Percentiles rank a stretch among this genome's conserved stretches.
Evolutionary conservation across 768 basidiomycete genomes (phyloP).

Genomic region (Russula brevipes): DNA sequence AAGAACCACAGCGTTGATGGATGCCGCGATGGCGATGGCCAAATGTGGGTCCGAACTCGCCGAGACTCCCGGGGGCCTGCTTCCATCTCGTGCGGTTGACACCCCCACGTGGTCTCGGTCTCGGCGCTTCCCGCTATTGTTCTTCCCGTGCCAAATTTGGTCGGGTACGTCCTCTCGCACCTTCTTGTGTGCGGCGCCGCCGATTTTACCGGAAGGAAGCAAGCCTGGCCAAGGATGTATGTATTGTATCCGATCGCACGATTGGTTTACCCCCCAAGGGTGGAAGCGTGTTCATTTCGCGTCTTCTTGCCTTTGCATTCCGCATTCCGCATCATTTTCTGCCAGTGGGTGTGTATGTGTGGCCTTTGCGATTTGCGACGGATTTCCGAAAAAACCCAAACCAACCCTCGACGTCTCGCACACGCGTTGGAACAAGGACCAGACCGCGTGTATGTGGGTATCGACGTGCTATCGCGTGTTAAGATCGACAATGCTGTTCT

Average conservation of each 20-base stretch:
- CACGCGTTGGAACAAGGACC: constrained; percentile 8
- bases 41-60: constrained; percentile 4
- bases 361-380: constrained; percentile 1
- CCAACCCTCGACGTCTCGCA: neutral
- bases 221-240: too few species aligned
- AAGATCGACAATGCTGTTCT: constrained; percentile 15
- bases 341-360: too few species aligned
- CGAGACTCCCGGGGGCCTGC: constrained; percentile 4
- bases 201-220: constrained; percentile 8
- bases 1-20: neutral
- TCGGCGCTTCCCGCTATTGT: constrained; percentile 7
- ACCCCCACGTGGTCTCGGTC: neutral
- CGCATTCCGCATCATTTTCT: too few species aligned
- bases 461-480: neutral
- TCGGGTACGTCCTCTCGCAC: neutral
- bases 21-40: constrained; percentile 15
- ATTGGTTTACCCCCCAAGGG: too few species aligned
- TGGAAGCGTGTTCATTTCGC: too few species aligned
- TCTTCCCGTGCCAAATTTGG: constrained; percentile 6
- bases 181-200: neutral
- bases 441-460: constrained; percentile 7
- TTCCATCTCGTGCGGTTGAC: constrained; percentile 5
- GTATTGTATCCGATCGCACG: constrained; percentile 7
- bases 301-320: too few species aligned
- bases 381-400: constrained; percentile 5